A percentile compares a stretch with the other conserved stretches of the same genome.
Conservation (phyloP, 441 rosid species). For the Corymbia calophylla region DNA sequence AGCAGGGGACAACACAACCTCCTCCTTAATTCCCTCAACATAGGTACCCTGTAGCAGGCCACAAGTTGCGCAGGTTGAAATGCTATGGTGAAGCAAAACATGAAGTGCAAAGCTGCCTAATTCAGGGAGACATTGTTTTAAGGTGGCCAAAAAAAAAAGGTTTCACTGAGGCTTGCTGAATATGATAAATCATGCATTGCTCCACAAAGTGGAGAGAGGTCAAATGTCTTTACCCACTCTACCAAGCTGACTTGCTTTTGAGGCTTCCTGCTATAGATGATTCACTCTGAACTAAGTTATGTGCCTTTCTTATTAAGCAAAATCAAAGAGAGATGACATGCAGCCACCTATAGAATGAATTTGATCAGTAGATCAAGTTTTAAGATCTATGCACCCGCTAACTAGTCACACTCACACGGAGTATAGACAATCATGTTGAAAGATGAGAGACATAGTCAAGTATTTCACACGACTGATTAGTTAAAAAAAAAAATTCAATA, state of each 20-base stretch:
- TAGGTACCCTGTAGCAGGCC: slow-evolving; percentile 42
- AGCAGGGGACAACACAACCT: slow-evolving; percentile 72
- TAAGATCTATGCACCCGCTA: not conserved
- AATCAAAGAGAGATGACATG: not conserved
- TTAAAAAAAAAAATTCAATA: not conserved
- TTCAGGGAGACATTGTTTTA: not conserved
- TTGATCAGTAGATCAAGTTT: not conserved
- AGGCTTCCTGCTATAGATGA: not conserved
- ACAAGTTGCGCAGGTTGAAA: not conserved
- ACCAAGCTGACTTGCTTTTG: not conserved
- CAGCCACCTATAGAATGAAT: not conserved
- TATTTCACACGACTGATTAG: not conserved
- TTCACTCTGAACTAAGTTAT: not conserved
- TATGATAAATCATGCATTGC: not conserved
- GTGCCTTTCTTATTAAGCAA: not conserved
- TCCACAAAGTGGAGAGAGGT: not conserved
- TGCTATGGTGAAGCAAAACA: not conserved
- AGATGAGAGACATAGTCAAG: not conserved
- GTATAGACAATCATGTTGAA: not conserved
- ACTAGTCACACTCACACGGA: not conserved
- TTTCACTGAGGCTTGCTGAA: not conserved
- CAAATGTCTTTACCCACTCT: not conserved
- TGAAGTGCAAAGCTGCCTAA: not conserved
- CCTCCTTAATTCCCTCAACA: slow-evolving; percentile 66
- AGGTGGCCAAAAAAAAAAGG: not conserved